Conservation (phyloP, 129 eudicot species). For the Daucus carota region DH1_v3.0 NC_030381.2:33578501-33579000, state of each 20-base stretch:
- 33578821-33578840: slow-evolving; percentile 27
- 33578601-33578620: neutral
- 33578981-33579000: slow-evolving; percentile 20
- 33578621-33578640: slow-evolving; percentile 9
- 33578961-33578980: slow-evolving; percentile 35
- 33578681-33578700: slow-evolving; percentile 22
- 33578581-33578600: neutral
- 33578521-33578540: slow-evolving; percentile 13
- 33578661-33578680: slow-evolving; percentile 16
- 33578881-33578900: neutral
- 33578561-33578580: slow-evolving; percentile 26
- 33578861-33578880: slow-evolving; percentile 24
- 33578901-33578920: slow-evolving; percentile 21
- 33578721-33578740: slow-evolving; percentile 25
- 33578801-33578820: slow-evolving; percentile 10
- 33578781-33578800: slow-evolving; percentile 28
- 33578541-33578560: slow-evolving; percentile 20
- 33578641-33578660: slow-evolving; percentile 27
- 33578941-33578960: neutral
- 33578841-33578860: slow-evolving; percentile 12
- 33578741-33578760: slow-evolving; percentile 42
- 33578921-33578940: slow-evolving; percentile 37
- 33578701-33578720: slow-evolving; percentile 26
- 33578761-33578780: slow-evolving; percentile 41
- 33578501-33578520: slow-evolving; percentile 24